phyloP scores from a whole-genome alignment of 2,329 filamentous ascomycete species.

The Calonectria leucothoes region DNA sequence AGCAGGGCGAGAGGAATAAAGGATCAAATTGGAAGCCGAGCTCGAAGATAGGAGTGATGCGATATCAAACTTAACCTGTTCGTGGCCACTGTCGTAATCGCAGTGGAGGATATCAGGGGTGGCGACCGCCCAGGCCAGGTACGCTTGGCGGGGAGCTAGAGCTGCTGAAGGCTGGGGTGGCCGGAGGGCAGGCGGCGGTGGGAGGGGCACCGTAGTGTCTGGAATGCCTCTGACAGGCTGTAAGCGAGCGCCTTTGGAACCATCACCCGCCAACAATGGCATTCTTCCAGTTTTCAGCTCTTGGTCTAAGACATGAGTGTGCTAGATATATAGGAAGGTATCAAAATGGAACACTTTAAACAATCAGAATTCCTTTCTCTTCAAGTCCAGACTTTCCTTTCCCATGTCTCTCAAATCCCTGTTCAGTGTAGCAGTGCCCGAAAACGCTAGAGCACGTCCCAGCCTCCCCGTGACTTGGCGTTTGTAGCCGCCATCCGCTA shows the following conservation, averaged over 20 bases:
- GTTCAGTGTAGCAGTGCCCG: neutral
- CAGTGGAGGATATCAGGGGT: constrained; percentile 18
- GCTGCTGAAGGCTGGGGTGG: constrained; percentile 7
- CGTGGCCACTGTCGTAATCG: constrained; percentile 24
- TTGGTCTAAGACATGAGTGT: neutral
- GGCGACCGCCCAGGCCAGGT: neutral
- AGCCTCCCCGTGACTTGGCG: constrained; percentile 22
- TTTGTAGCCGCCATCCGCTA: neutral
- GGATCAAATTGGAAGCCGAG: neutral
- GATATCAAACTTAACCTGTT: constrained; percentile 13
- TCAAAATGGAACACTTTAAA: neutral
- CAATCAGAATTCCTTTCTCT: neutral
- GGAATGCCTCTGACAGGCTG: neutral
- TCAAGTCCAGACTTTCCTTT: neutral
- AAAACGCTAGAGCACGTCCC: constrained; percentile 2
- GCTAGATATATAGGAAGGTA: neutral
- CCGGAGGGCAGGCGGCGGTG: neutral
- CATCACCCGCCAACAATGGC: neutral
- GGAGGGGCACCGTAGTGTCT: neutral
- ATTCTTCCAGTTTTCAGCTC: neutral
- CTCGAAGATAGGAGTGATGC: constrained; percentile 11
- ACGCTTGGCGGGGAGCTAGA: constrained; percentile 11
- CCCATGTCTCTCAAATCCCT: neutral
- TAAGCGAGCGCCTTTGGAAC: neutral
- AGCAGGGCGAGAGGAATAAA: neutral